Evolutionary conservation across 768 basidiomycete species (phyloP).

Genomic region (Plicaturopsis crispa): DNA sequence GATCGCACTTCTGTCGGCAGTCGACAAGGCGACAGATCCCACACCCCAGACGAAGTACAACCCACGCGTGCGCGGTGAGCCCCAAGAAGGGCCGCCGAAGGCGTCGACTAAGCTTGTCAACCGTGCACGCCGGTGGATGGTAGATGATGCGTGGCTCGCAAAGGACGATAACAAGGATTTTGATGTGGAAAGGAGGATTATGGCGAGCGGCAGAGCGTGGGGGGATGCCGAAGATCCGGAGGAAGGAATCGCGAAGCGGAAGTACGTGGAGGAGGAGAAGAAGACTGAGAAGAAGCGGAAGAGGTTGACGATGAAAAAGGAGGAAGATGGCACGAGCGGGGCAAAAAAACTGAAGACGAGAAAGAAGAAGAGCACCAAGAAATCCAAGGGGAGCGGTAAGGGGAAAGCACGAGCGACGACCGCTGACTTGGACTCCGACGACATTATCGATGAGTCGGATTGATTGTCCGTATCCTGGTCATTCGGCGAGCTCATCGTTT

Average conservation of each 20-base stretch:
- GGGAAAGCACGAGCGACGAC: too few species aligned
- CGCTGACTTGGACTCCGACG: too few species aligned
- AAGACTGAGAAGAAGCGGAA: constrained; percentile 1
- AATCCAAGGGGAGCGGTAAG: too few species aligned
- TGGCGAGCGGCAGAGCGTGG: constrained; percentile 11
- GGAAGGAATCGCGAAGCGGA: too few species aligned
- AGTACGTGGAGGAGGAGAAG: constrained; percentile 1
- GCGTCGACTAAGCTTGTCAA: constrained; percentile 6
- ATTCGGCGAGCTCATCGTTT: too few species aligned
- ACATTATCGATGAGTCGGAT: too few species aligned
- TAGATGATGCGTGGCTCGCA: constrained; percentile 12
- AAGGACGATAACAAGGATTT: constrained; percentile 8
- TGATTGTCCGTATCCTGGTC: too few species aligned
- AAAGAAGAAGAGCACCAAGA: not conserved
- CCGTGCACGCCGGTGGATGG: constrained; percentile 17
- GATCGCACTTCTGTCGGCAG: constrained; percentile 6
- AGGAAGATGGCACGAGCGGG: too few species aligned
- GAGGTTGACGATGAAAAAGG: not conserved
- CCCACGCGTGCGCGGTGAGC: constrained; percentile 2
- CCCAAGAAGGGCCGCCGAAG: constrained; percentile 7
- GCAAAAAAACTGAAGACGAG: not conserved
- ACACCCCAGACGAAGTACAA: constrained; percentile 1
- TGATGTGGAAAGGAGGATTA: constrained; percentile 6
- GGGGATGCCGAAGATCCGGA: constrained; percentile 13
- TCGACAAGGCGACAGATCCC: constrained; percentile 6